Conservation (phyloP, 1,284 basidiomycete genomes). For the Ustilago shanxiensis region DNA sequence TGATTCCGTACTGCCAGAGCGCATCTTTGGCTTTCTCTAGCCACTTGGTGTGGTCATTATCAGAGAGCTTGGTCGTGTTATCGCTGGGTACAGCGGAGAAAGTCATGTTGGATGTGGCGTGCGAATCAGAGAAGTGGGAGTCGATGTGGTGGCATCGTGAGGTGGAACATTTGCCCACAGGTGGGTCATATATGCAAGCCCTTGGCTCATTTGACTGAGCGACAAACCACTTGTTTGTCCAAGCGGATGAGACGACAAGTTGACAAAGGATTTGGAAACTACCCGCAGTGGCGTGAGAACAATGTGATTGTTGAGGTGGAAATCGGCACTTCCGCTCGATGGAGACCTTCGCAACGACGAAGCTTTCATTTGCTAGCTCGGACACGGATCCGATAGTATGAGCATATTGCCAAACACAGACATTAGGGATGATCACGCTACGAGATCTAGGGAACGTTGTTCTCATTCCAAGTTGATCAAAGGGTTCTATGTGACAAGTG, state of each 20-base stretch:
- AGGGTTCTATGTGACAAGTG: neutral
- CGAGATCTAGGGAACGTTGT: neutral
- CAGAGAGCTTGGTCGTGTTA: neutral
- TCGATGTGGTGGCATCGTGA: neutral
- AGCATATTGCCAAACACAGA: too few relatives aligned
- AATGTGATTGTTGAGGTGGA: neutral
- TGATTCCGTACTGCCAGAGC: conserved; percentile 21
- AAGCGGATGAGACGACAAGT: neutral
- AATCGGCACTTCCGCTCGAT: neutral
- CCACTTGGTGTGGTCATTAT: neutral
- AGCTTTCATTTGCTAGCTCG: too few relatives aligned
- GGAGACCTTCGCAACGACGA: neutral
- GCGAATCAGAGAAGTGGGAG: neutral
- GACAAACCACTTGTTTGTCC: neutral
- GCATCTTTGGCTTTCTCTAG: conserved; percentile 17
- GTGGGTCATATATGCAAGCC: too few relatives aligned
- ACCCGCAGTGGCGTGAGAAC: neutral
- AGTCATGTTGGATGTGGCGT: neutral
- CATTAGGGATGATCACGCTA: neutral
- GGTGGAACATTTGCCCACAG: too few relatives aligned
- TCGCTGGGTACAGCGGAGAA: neutral
- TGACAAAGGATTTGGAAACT: conserved; percentile 3
- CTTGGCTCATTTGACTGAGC: too few relatives aligned
- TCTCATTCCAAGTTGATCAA: neutral
- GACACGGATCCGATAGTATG: too few relatives aligned